Base-by-base conservation (phyloP, 768 basidiomycete genomes). In the Suillus ampliporus region DNA sequence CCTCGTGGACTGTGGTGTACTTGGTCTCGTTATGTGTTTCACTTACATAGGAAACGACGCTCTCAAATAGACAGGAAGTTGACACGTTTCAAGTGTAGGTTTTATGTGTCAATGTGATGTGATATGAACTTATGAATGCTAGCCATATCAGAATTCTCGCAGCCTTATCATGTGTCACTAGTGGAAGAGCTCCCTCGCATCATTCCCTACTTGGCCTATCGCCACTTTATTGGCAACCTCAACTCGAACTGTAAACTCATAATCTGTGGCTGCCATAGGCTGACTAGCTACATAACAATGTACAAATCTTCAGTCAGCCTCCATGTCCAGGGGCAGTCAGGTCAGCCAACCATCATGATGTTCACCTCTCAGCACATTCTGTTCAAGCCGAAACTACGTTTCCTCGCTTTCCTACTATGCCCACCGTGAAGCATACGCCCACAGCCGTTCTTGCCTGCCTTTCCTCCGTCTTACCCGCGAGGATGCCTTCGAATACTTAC, bases 401-500 rank as follows among this genome's bases (percentile, higher is more conserved):
- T 40, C 31, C 31, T 31, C 31, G 31, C 31, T 31, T 31, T 31
- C 3, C 17, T 13, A 26, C 17, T 17, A 26, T 26, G 5, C 19
- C 50, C 11, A 11, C 50, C 9, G 19, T 13, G 23, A 56, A 56
- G 10, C 23, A 3, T 38, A 23, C 21, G 9, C 19, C 28, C 9
- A 31, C 26, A 11, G 19, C 31, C 19, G 31, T 17, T 8, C n/a
- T 38, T 26, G 9, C 35, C 61, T 26, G 40, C 26, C 61, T 51
- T 63, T n/a, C 37, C 61, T 41, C 35, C 15, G 31, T 40, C 28
- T 21, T 62, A 7, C 23, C 7, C 28, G 6, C 57, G 4, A 63
- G 28, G 11, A 41, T 23, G 34, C 58, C 35, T 26, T 58, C 10
- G 13, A 47, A 53, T 10, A 58, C 68, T 11, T 69, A 62, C 43